Evolutionary conservation across 805 yeast species (phyloP).

Genomic region (Barnettozyma pratensis): DNA sequence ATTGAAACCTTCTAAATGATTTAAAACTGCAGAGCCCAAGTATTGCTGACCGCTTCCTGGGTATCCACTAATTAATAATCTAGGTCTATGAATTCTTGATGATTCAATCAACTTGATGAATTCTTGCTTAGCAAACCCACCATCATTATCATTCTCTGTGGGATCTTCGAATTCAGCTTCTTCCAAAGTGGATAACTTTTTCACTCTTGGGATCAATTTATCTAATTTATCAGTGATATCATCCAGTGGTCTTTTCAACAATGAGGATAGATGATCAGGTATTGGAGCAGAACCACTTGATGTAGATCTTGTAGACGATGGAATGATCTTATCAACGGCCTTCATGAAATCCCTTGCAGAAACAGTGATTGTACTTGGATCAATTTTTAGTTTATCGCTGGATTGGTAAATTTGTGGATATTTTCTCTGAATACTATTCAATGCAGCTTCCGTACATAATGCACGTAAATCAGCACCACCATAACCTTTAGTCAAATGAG

Average conservation of each 20-base stretch:
- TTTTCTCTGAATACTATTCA: constrained; percentile 83
- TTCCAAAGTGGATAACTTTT: constrained; percentile 53
- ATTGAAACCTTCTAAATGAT: constrained; percentile 83
- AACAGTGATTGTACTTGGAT: constrained; percentile 67
- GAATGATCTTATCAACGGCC: constrained; percentile 82
- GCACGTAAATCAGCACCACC: constrained; percentile 98
- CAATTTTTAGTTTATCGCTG: constrained; percentile 64
- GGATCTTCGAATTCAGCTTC: constrained; percentile 64
- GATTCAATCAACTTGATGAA: constrained; percentile 42
- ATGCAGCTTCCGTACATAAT: constrained; percentile 91
- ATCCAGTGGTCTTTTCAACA: constrained; percentile 49
- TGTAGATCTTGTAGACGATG: constrained; percentile 86
- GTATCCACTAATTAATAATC: constrained; percentile 66
- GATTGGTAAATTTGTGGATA: constrained; percentile 90
- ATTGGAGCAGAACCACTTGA: constrained; percentile 70
- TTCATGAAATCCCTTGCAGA: constrained; percentile 78
- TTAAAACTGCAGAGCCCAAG: constrained; percentile 73
- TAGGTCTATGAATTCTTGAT: constrained; percentile 76
- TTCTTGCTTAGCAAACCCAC: constrained; percentile 67
- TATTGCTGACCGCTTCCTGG: constrained; percentile 86
- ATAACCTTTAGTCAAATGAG: constrained; percentile 84
- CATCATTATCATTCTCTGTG: constrained; percentile 49
- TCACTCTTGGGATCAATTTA: constrained; percentile 54
- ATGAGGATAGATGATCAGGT: constrained; percentile 65
- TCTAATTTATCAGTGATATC: constrained; percentile 45